Evolutionary conservation across 2,329 filamentous ascomycete species (phyloP), one percentile per base, ranked within the genome.

Genomic region (Trichophyton simii): DNA sequence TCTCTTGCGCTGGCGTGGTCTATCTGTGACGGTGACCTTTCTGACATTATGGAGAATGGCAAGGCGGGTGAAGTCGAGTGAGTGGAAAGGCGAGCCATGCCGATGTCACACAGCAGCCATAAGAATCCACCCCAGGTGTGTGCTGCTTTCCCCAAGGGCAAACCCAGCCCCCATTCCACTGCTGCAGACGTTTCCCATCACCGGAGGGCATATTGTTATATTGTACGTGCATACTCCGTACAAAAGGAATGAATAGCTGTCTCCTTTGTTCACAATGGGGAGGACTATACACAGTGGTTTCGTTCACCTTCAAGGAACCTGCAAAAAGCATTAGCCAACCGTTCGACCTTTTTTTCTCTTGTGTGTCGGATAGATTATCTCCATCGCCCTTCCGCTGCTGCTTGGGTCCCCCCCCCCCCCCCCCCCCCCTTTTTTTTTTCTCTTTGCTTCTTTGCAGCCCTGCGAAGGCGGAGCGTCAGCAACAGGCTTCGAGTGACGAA

Each of bases 361-460:
- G 18, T 55, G 50, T 55, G 18, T 36, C 50, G 31, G 28, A 55
- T 55, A 36, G 18, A 55, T 55, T 34, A 34, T 55, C 50, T 36
- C 31, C 28, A 55, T 34, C 28, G 13, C 50, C 36, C 34, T 28
- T 55, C 50, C 50, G 28, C 18, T 4, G 4, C 28, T n/a, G 31
- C 18, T 31, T 13, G 48, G 8, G 18, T 18, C 18, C 18, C 18
- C 18, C 18, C 18, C 18, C 18, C 18, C 18, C 18, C 18, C 18
- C 18, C 18, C 18, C 3, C 2, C 34, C 34, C 34, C 34, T 1
- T 15, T 13, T 28, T 20, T 13, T 34, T 55, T 55, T 55, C 18
- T 55, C 34, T 55, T 55, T 55, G 50, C 50, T 55, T 55, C 50
- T 55, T 55, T 20, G 50, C 50, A 34, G 50, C 46, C 46, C 46